Base-by-base conservation (phyloP, 2,329 filamentous ascomycete genomes). In the Clarireedia sp. region DNA sequence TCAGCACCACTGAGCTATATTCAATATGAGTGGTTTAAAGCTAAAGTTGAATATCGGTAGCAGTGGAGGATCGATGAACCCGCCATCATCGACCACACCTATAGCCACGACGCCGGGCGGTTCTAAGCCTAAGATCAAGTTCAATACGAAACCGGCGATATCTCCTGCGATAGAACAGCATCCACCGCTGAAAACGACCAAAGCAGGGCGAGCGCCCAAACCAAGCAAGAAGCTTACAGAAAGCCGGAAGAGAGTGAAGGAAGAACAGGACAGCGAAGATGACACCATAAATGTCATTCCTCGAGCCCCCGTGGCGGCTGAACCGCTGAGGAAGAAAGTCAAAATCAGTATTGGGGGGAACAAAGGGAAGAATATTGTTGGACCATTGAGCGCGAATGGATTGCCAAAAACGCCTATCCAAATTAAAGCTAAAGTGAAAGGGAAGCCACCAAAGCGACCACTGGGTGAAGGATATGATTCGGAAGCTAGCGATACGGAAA, bases 391-490 rank as follows among this genome's bases (percentile, higher is more conserved):
- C 29, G 10, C 50, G n/a, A 37, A 58, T 51, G 47, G 60, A 63
- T 24, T 58, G 61, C 38, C 55, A 59, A 60, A 61, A 57, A 63
- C 65, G 54, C 61, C 68, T 54, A 74, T 57, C 49, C 64, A 37
- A 14, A 19, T 85, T 55, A 80, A 80, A 53, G 73, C 89, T 56
- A 86, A 83, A 65, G 75, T 82, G 48, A 82, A 85, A 63, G 86
- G 85, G n/a, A 80, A 83, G 60, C 77, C 81, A 1, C 86, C 88
- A 6, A 75, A 80, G 33, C 81, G 89, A 60, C 83, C 84, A 5
- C 80, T 82, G 1, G 94, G 94, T 51, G 90, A 95, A 55, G 94
- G 92, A 7, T 99, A 97, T 71, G 94, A 99, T 69, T 96, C 91
- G 3, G 94, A 97, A 71, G 90, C 91, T 12, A 94, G 90, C 54